A percentile compares a stretch with the other conserved stretches of the same genome.
These are phyloP conservation scores for Magnaporthiopsis incrustans DNA, from an alignment of 2,329 filamentous ascomycete species.

Conservation along the genomic window DNA sequence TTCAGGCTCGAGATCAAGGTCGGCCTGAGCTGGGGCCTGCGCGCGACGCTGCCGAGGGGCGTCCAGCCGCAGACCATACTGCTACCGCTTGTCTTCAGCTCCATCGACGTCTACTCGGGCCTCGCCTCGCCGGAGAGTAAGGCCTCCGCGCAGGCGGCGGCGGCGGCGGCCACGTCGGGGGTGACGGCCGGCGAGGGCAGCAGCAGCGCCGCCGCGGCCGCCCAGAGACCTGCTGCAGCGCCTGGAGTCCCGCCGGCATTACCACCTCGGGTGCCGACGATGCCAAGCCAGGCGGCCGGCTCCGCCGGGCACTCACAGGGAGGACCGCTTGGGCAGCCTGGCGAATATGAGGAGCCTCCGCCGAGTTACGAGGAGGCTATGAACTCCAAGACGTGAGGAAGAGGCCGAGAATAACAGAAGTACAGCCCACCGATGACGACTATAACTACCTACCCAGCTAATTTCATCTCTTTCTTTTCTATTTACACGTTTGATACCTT, in stretches of 20 bases:
- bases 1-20: slow-evolving; percentile 82
- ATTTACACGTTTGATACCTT: not conserved
- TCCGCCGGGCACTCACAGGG: not conserved
- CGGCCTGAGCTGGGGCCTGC: slow-evolving; percentile 66
- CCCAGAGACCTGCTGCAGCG: not conserved
- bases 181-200: slow-evolving; percentile 8
- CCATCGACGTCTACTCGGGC: slow-evolving; percentile 76
- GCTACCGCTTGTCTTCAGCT: slow-evolving; percentile 68
- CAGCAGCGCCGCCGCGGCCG: not conserved
- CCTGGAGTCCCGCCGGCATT: slow-evolving; percentile 1
- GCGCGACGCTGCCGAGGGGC: slow-evolving; percentile 24
- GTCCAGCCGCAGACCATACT: slow-evolving; percentile 60
- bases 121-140: slow-evolving; percentile 19
- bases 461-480: not conserved
- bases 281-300: not conserved
- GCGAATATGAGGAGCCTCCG: slow-evolving; percentile 6
- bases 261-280: not conserved
- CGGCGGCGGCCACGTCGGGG: not conserved
- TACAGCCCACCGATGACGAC: not conserved
- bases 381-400: slow-evolving; percentile 4
- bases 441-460: too few species aligned
- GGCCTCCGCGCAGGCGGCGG: not conserved
- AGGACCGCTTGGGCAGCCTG: not conserved
- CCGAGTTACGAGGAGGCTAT: slow-evolving; percentile 8
- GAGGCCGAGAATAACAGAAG: not conserved